Base-by-base conservation (phyloP, 164 flowering plant genomes). In the Hamamelis virginiana region DNA sequence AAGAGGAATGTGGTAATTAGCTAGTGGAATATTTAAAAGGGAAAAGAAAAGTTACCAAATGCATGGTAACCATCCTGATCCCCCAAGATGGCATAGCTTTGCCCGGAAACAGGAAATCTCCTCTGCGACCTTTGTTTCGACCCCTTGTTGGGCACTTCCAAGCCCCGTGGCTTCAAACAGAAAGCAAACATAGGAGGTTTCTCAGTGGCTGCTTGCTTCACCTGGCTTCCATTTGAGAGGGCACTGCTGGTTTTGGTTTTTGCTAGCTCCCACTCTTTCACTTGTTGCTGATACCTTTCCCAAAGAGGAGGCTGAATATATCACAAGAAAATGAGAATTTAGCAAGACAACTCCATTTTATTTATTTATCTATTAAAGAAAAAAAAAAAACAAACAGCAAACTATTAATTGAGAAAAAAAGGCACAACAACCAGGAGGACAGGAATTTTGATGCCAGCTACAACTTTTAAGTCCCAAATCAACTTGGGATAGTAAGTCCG, bases 171-270 rank as follows among this genome's bases (percentile, higher is more conserved):
- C 71, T 85, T 88, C 81, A 91, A 70, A 81, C 99, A 96, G 77
- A 96, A 96, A 60, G 99, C 97, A 86, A 86, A 90, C 94, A 93
- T 90, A 26, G 88, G 81, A 69, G 99, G 99, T 79, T 88, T 96
- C 79, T 89, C 91, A 46, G 69, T 28, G 6, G 71, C 25, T 28
- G 72, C 14, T 25, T 64, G 59, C 73, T 83, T 87, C 76, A 67
- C 84, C 33, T 76, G 81, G 74, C 71, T 72, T 59, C 89, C 95
- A 81, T 70, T 76, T 4, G 86, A 73, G 33, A 74, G 10, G 26
- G 68, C 55, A 57, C 69, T 57, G 55, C 73, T 82, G 21, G 45
- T 48, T 75, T 80, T 87, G 58, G 68, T 64, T 68, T 77, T 72
- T 0, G 82, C 79, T 62, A 58, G 57, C 78, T 93, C 97, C 96